These are phyloP conservation scores for Tranzscheliella williamsii DNA, from an alignment of 1,284 basidiomycete genomes.

Conservation along the genomic window DNA sequence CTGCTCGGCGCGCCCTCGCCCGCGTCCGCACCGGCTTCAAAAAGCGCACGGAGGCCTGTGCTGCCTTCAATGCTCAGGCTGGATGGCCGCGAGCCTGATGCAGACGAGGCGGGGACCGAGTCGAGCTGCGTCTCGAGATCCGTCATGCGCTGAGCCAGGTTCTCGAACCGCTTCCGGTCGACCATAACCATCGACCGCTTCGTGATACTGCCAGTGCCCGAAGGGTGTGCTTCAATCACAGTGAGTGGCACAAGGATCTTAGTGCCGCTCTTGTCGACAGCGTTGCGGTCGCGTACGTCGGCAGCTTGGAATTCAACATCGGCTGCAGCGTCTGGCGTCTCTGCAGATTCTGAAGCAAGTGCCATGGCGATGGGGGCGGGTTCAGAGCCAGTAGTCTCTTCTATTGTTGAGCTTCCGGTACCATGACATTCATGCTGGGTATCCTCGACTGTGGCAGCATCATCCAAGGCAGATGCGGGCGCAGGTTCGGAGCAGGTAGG, in stretches of 20 bases:
- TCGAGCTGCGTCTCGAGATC: conserved; percentile 33
- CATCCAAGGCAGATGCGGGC: too few species aligned
- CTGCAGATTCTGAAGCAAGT: too few species aligned
- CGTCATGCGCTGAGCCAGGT: conserved; percentile 44
- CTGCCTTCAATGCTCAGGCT: background rate
- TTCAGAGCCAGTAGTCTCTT: too few species aligned
- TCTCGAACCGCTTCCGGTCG: conserved; percentile 47
- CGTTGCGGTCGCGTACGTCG: too few species aligned
- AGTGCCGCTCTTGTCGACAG: background rate
- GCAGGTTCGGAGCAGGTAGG: too few species aligned
- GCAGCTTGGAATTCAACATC: too few species aligned
- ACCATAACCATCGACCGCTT: conserved; percentile 52
- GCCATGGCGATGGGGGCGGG: too few species aligned
- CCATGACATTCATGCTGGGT: too few species aligned
- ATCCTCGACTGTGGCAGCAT: too few species aligned
- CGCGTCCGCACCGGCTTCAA: background rate
- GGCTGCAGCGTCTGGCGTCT: too few species aligned
- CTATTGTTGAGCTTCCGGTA: too few species aligned
- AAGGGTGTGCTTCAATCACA: conserved; percentile 34
- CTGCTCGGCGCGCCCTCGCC: conserved; percentile 1
- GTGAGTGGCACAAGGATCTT: conserved; percentile 44
- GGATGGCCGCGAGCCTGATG: background rate
- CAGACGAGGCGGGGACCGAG: background rate
- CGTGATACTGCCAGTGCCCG: conserved; percentile 46
- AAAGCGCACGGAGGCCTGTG: background rate